Evolutionary conservation across 352 stramenopile genomes (phyloP), one percentile per base, ranked within the genome.

Genomic region (Hyphochytrium catenoides): DNA sequence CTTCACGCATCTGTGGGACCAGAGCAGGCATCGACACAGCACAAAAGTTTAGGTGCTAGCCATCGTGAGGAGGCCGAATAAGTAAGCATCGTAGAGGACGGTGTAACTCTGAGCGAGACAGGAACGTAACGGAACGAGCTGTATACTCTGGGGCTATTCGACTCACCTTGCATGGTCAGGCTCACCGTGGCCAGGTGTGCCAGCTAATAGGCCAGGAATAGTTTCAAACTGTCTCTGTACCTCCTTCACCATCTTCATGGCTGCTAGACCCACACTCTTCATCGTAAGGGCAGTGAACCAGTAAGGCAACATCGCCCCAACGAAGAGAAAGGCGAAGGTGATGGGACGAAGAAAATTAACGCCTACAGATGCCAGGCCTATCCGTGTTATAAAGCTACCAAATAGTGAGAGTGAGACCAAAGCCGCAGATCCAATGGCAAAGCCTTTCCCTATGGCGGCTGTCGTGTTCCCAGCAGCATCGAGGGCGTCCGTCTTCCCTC

Each of bases 201-300:
- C 82, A 61, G 96, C 82, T 35, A 96, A 72, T 45, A 97, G 71
- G 59, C 88, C 76, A n/a, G 91, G 90, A 59, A 95, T 96, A 45
- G 91, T 88, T 34, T 90, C 76, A 52, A 99, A 98, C 67, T 98
- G 91, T 53, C 84, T 75, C 69, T 96, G 90, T 25, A 99, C 91
- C 60, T 99, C 91, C 62, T 95, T 72, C 18, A 99, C 90, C 89
- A 99, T 99, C 45, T 95, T 77, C 75, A 95, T 94, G 39, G 92
- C 92, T 33, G 92, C 91, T 41, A 73, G 60, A 54, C 90, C 89
- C 20, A 99, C 92, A 44, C 81, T 95, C 74, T 98, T 97, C 90
- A 99, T 99, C 34, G 91, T 98, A 72, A 99, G 65, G 19, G 92
- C 92, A 41, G 82, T 92, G 62, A 99, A 99, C 62, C 86, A 95